Conservation (phyloP, 345 rosid genomes). For the Mallotus nudiflorus region DNA sequence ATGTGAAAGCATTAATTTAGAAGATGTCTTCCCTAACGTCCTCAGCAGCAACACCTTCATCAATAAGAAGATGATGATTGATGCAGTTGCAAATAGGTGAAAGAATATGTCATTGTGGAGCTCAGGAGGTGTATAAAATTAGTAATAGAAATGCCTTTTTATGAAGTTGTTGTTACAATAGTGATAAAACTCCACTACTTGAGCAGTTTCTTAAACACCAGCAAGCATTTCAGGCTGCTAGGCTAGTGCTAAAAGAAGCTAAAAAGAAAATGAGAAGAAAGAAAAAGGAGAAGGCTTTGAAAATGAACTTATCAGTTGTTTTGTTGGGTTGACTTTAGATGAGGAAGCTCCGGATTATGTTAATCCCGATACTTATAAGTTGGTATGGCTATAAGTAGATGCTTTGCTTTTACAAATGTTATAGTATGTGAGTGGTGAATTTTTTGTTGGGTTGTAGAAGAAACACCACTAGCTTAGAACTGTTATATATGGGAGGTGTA, state of each 20-base stretch:
- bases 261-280: slow-evolving; percentile 49
- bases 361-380: slow-evolving; percentile 55
- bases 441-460: slow-evolving; percentile 52
- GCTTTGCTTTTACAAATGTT: background rate
- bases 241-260: slow-evolving; percentile 44
- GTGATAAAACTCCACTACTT: too few relatives aligned
- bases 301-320: slow-evolving; percentile 41
- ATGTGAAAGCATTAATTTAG: too few relatives aligned
- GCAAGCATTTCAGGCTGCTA: slow-evolving; percentile 55
- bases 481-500: slow-evolving; percentile 85
- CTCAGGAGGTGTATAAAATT: too few relatives aligned
- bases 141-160: too few relatives aligned
- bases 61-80: too few relatives aligned
- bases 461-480: slow-evolving; percentile 88
- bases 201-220: slow-evolving; percentile 68
- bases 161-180: too few relatives aligned
- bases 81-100: too few relatives aligned
- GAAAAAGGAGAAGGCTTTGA: slow-evolving; percentile 36
- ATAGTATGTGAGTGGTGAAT: background rate
- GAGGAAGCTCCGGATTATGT: slow-evolving; percentile 81
- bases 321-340: slow-evolving; percentile 82
- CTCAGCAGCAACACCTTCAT: too few relatives aligned
- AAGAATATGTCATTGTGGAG: too few relatives aligned
- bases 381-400: slow-evolving; percentile 45
- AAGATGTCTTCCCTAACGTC: too few relatives aligned